Evolutionary conservation across 1,139 yeast genomes (phyloP).

Genomic region (Candida buenavistaensis): DNA sequence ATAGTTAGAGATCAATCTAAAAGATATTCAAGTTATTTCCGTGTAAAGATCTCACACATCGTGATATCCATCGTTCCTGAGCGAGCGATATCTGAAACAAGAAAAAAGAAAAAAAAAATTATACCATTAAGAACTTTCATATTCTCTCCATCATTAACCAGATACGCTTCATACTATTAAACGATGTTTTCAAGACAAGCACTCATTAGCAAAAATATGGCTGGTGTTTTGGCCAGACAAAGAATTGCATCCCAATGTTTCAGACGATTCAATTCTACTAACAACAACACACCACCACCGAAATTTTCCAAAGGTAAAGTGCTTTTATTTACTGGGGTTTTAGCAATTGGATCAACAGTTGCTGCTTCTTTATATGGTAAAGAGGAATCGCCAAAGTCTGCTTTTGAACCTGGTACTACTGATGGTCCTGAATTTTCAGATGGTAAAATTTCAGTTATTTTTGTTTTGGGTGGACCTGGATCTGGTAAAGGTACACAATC

Average conservation of each 20-base stretch:
- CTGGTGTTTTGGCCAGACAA: constrained; percentile 8
- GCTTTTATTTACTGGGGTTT: constrained; percentile 33
- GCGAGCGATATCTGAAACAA: neutral
- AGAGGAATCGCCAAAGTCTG: constrained; percentile 50
- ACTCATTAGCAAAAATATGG: constrained; percentile 8
- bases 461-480: constrained; percentile 90
- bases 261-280: constrained; percentile 20
- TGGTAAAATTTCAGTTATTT: constrained; percentile 73
- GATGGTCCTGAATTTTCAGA: constrained; percentile 49
- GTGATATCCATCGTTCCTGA: neutral
- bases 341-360: constrained; percentile 50
- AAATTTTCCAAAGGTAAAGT: constrained; percentile 22
- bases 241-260: constrained; percentile 6
- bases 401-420: constrained; percentile 42
- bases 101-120: constrained; percentile 4
- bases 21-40: too few species aligned
- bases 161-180: neutral
- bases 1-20: too few species aligned
- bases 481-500: constrained; percentile 98
- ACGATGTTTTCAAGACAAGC: constrained; percentile 12
- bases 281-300: constrained; percentile 18
- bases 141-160: neutral
- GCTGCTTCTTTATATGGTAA: constrained; percentile 45
- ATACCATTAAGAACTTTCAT: constrained; percentile 1
- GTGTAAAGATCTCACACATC: too few species aligned